Base-by-base conservation (phyloP, 2,329 filamentous ascomycete species). In the Rutstroemia sp. region DNA sequence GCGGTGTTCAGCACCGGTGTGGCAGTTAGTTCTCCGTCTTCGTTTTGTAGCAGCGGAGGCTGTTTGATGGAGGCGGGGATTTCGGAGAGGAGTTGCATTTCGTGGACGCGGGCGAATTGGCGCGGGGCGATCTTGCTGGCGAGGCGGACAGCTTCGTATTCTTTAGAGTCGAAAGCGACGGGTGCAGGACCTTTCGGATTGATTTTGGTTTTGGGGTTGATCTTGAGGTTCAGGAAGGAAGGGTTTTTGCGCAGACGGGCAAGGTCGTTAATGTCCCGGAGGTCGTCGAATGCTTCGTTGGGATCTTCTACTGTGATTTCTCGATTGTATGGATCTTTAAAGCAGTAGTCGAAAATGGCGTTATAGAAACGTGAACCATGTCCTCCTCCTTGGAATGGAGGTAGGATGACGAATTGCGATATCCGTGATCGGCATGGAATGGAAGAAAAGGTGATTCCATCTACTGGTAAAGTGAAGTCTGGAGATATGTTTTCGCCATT, bases 301-400 rank as follows among this genome's bases (percentile, higher is more conserved):
- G 94, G 95, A 60, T 97, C 92, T 73, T 99, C 94, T 5, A 99
- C 86, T 0, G 92, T 95, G 65, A 99, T 81, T 69, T 97, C 92
- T 54, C 83, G 78, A 7, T 91, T 87, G 58, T 55, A 42, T 0
- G 81, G 71, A 56, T 88, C 81, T 38, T 81, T 76, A 57, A 87
- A 78, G 61, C 88, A 87, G 61, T 84, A 73, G 6, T 79, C 73
- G 67, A 90, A 92, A 63, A 97, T 89, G 48, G 84, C 78, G 57
- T 84, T 83, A 75, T 97, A 99, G 39, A 99, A 81, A 44, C 83
- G 79, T 10, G 84, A 80, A 38, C 92, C 94, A 50, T 92, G 84
- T 16, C 91, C 91, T 59, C 84, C 82, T 59, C 82, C 79, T 69
- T 96, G 92, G 71, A 90, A 95, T 5, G 90, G 87, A 2, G 92